Conservation (phyloP, 164 flowering plant species). For the Saururus chinensis region DNA sequence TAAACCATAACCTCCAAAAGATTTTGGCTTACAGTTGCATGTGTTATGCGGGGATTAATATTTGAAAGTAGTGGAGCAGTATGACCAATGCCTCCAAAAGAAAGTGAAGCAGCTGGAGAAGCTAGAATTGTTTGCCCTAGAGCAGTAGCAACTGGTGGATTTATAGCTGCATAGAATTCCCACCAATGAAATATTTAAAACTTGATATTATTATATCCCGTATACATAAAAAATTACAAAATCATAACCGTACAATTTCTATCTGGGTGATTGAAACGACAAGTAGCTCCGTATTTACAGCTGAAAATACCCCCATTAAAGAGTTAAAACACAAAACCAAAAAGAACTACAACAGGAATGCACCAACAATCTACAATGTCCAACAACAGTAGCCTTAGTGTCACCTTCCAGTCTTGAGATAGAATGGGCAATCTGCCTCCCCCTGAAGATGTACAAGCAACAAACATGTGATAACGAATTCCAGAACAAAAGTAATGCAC, state of each 20-base stretch:
- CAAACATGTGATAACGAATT: background rate
- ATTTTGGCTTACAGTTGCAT: constrained; percentile 33
- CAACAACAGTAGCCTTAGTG: background rate
- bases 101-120: constrained; percentile 38
- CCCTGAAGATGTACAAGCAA: constrained; percentile 36
- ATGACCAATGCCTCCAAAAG: constrained; percentile 47
- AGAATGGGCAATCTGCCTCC: constrained; percentile 92
- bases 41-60: constrained; percentile 45
- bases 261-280: constrained; percentile 89
- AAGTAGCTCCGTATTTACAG: constrained; percentile 84
- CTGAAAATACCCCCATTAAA: constrained; percentile 23
- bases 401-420: constrained; percentile 95
- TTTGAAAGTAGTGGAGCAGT: constrained; percentile 40
- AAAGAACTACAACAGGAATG: background rate
- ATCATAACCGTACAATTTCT: constrained; percentile 31
- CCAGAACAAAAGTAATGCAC: background rate
- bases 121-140: constrained; percentile 30
- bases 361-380: background rate
- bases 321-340: background rate
- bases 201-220: too few species aligned
- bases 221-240: background rate
- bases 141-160: constrained; percentile 36
- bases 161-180: constrained; percentile 28
- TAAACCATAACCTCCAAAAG: background rate
- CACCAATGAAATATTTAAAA: background rate